These are phyloP conservation scores for Eleusine indica DNA, from an alignment of 176 grass and related monocot species.

Conservation along the genomic window DNA sequence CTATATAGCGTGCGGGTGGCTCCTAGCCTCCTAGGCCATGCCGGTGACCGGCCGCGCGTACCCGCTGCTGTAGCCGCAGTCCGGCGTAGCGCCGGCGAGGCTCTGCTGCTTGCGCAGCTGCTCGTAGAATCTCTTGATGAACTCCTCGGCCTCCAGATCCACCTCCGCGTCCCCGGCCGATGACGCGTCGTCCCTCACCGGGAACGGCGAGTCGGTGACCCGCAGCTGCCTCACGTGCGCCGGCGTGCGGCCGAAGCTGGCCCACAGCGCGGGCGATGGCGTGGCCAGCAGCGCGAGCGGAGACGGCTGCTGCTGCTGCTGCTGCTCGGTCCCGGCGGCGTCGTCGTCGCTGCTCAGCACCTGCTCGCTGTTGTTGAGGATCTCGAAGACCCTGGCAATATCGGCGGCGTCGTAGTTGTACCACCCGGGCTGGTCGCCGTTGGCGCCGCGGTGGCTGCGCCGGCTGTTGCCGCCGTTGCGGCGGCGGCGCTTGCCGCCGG, in stretches of 20 bases:
- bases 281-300: conserved; percentile 32
- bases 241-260: conserved; percentile 65
- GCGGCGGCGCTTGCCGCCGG: conserved; percentile 34
- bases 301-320: conserved; percentile 29
- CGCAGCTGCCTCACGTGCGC: conserved; percentile 61
- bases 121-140: conserved; percentile 76
- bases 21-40: conserved; percentile 33
- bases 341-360: background rate
- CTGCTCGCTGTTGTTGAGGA: conserved; percentile 63
- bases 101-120: conserved; percentile 65
- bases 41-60: conserved; percentile 33
- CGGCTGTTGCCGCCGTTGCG: conserved; percentile 10
- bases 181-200: conserved; percentile 44
- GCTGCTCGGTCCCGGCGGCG: background rate
- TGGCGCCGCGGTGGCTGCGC: conserved; percentile 34
- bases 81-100: conserved; percentile 50
- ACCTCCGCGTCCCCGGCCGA: conserved; percentile 21
- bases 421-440: conserved; percentile 50
- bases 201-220: conserved; percentile 93
- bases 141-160: conserved; percentile 67
- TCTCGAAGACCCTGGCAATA: conserved; percentile 69
- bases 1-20: background rate
- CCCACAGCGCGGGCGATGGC: conserved; percentile 52
- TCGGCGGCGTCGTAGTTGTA: conserved; percentile 75
- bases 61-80: conserved; percentile 23